Evolutionary conservation across 2,329 filamentous ascomycete species (phyloP), one percentile per base, ranked within the genome.

Genomic region (Fusarium goolgardi): DNA sequence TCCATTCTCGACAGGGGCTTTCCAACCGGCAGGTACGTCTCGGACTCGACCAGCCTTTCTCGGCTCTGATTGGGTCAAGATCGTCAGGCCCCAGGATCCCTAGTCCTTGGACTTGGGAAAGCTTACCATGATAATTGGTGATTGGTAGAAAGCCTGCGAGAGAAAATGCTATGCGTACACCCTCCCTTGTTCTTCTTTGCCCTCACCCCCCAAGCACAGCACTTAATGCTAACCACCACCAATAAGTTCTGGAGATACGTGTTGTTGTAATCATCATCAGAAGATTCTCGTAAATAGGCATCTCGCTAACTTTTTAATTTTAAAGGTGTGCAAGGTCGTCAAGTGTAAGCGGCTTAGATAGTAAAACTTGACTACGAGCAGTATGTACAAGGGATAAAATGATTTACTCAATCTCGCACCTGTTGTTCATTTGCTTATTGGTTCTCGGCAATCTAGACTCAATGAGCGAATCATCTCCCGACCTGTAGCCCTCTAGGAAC

Each of bases 21-120:
- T 49, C 65, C 60, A 69, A 53, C 45, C 63, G 60, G 63, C 46
- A 71, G 63, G 63, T 70, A 62, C 55, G 55, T 69, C 56, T 71
- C 43, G 54, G 67, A 29, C 47, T 41, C 39, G 63, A 59, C 54
- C 57, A 44, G 35, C 21, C 13, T 37, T 7, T 13, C 18, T 31
- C 39, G 16, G 6, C 34, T 57, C 25, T 70, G 39, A 69, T 65
- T 70, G 67, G 67, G 7, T 25, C 16, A 15, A 9, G 39, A n/a
- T 41, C 27, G 25, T 50, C 57, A 60, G 57, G 55, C 50, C 47
- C 43, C 52, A 25, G 65, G 67, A 65, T 55, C 64, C 65, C 63
- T 68, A 56, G 59, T 68, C 57, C 51, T 61, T 47, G 61, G 59
- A 58, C 43, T 52, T 69, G 65, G 65, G 51, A 55, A 27, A n/a